A percentile compares a stretch with the other conserved stretches of the same genome.
Conservation (phyloP, 345 rosid species). For the Pistacia atlantica region DNA sequence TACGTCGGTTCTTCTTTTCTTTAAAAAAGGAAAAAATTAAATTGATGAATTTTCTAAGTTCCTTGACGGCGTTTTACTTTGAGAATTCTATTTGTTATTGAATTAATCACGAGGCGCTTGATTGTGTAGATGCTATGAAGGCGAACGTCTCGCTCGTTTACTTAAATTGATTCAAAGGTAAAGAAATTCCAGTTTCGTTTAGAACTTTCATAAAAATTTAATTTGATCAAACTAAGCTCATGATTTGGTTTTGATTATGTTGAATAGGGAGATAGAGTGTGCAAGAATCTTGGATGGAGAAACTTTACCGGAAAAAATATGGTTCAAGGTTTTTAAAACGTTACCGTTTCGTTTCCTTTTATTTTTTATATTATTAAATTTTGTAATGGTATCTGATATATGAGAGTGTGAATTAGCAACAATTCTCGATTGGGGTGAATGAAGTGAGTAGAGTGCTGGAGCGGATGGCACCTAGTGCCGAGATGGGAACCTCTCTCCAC, state of each 20-base stretch:
- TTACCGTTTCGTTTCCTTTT: background rate
- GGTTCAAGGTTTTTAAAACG: slow-evolving; percentile 56
- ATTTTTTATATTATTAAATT: background rate
- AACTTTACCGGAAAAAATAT: slow-evolving; percentile 67
- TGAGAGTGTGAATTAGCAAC: slow-evolving; percentile 47
- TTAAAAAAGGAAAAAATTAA: background rate
- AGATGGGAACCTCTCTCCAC: slow-evolving; percentile 14
- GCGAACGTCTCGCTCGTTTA: slow-evolving; percentile 53
- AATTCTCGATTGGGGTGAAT: slow-evolving; percentile 80
- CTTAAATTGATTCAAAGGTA: slow-evolving; percentile 58
- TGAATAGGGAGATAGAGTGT: slow-evolving; percentile 50
- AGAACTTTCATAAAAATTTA: no score
- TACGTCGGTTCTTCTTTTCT: slow-evolving; percentile 1
- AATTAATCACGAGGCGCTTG: background rate
- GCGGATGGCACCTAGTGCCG: slow-evolving; percentile 48
- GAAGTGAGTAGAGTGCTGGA: slow-evolving; percentile 88
- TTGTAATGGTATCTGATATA: background rate
- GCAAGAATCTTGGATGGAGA: slow-evolving; percentile 47
- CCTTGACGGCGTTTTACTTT: background rate
- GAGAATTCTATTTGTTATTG: background rate
- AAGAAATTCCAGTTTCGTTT: background rate
- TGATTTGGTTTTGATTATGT: background rate
- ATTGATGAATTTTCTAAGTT: no score
- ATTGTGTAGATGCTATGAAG: slow-evolving; percentile 55
- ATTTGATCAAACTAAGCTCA: background rate